Conservation (phyloP, 495 filamentous ascomycete species). For the Filosporella fistucella region DNA sequence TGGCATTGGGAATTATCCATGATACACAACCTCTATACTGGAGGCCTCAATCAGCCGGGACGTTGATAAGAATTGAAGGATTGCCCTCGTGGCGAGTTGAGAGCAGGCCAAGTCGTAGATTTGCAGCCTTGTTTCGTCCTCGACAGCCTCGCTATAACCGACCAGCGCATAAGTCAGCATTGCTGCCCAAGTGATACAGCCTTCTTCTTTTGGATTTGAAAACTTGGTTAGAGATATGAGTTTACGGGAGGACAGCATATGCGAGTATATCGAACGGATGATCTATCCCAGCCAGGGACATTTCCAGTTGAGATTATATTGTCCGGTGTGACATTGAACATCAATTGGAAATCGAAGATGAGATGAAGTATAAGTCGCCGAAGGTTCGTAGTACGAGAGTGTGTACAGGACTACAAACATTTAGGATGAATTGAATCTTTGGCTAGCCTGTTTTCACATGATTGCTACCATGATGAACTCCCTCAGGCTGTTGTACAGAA, state of each 20-base stretch:
- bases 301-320: not conserved
- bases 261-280: slow-evolving; percentile 1
- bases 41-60: not conserved
- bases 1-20: not conserved
- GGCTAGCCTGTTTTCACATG: no score
- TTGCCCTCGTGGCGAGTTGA: slow-evolving; percentile 20
- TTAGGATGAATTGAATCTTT: no score
- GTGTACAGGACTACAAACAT: no score
- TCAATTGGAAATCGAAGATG: no score
- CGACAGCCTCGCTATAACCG: slow-evolving; percentile 18
- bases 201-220: slow-evolving; percentile 1
- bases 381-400: no score
- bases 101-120: slow-evolving; percentile 19
- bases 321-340: no score
- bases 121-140: slow-evolving; percentile 10
- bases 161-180: slow-evolving; percentile 21
- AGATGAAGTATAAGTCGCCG: no score
- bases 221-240: not conserved
- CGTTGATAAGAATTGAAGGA: not conserved
- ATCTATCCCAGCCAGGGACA: not conserved
- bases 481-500: no score
- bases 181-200: slow-evolving; percentile 21
- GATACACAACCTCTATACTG: slow-evolving; percentile 6
- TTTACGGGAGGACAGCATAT: slow-evolving; percentile 7
- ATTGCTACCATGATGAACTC: no score